Percentiles rank a stretch among this genome's conserved stretches.
Evolutionary conservation across 2,329 filamentous ascomycete genomes (phyloP).

Genomic region (Colletotrichum tofieldiae): DNA sequence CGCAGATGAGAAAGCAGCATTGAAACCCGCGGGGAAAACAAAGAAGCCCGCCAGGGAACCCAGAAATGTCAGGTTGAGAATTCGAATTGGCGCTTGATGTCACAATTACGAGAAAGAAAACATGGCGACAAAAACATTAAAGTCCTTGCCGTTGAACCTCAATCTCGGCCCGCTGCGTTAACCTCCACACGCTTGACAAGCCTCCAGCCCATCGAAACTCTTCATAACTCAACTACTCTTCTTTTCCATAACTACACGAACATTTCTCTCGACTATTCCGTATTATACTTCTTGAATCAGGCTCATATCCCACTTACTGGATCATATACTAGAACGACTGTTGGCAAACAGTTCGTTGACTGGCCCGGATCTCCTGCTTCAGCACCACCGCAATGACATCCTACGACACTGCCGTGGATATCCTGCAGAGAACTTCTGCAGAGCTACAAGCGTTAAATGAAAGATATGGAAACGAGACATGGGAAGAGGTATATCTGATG

Average conservation of each 20-base stretch:
- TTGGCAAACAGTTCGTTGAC: neutral
- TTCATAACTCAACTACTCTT: neutral
- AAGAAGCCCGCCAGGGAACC: neutral
- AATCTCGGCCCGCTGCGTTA: neutral
- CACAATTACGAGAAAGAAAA: neutral
- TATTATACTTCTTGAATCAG: neutral
- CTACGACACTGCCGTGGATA: neutral
- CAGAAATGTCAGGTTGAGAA: neutral
- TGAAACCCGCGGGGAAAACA: neutral
- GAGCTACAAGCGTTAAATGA: neutral
- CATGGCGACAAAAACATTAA: neutral
- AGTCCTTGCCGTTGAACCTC: neutral
- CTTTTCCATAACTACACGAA: neutral
- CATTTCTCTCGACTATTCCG: neutral
- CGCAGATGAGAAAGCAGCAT: neutral
- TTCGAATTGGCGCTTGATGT: neutral
- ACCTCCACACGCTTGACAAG: neutral
- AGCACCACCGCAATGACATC: neutral
- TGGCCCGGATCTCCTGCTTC: neutral
- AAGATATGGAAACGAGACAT: neutral
- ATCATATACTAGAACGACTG: neutral
- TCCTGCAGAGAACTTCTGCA: neutral
- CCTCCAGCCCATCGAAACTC: neutral
- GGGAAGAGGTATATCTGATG: neutral
- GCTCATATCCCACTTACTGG: neutral